phyloP scores from a whole-genome alignment of 164 flowering plant species.

The Tetrastigma voinierianum region DNA sequence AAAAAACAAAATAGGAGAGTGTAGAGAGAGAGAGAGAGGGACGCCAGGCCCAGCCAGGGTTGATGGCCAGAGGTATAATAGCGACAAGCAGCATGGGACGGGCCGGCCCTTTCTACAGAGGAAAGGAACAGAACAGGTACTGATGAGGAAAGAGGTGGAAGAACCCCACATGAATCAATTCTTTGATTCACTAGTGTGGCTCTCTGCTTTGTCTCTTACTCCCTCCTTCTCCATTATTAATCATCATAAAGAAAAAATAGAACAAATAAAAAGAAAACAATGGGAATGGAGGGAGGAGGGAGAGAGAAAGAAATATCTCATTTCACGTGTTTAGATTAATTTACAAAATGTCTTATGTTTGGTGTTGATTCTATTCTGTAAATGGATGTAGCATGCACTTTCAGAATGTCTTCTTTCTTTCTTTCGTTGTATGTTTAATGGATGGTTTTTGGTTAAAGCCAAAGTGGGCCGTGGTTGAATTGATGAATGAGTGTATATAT shows the following conservation, averaged over 20 bases:
- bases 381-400: not conserved
- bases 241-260: not conserved
- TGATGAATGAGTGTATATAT: no score
- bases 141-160: constrained; percentile 1
- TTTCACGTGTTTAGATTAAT: not conserved
- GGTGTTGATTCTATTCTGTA: not conserved
- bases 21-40: constrained; percentile 3
- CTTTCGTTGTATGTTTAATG: not conserved
- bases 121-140: constrained; percentile 4
- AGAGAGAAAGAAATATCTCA: not conserved
- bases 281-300: not conserved
- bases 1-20: not conserved
- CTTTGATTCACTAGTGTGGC: not conserved
- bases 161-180: not conserved
- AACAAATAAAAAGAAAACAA: not conserved
- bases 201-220: not conserved
- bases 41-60: not conserved
- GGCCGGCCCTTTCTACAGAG: constrained; percentile 23
- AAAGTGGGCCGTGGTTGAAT: no score
- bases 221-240: not conserved
- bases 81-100: constrained; percentile 24
- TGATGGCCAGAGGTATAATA: constrained; percentile 17
- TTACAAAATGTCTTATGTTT: not conserved
- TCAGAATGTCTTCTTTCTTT: not conserved
- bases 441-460: no score